Evolutionary conservation across 768 basidiomycete species (phyloP).

Genomic region (Macrolepiota dolichaula): DNA sequence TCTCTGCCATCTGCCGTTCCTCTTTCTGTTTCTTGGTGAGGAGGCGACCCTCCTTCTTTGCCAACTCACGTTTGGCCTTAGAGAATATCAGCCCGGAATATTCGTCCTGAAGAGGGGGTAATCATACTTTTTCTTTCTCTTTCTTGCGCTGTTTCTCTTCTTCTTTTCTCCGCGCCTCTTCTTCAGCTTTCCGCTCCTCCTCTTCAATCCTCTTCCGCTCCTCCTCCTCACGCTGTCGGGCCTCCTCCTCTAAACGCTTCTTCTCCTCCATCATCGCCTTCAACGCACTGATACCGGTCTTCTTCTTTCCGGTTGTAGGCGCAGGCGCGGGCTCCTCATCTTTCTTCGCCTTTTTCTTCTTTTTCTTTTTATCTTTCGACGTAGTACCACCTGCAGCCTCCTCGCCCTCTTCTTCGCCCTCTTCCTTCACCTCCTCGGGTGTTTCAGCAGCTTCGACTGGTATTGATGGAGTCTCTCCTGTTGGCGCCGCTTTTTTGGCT

Average conservation of each 20-base stretch:
- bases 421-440: constrained; percentile 20
- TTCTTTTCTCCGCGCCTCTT: constrained; percentile 74
- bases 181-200: constrained; percentile 75
- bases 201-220: constrained; percentile 81
- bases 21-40: constrained; percentile 98
- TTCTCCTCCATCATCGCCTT: constrained; percentile 93
- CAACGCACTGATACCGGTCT: constrained; percentile 76
- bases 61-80: constrained; percentile 83
- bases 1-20: constrained; percentile 86
- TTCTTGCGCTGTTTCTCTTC: constrained; percentile 83
- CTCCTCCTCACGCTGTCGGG: constrained; percentile 66
- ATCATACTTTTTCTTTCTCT: constrained; percentile 80
- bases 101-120: constrained; percentile 4
- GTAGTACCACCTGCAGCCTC: constrained; percentile 40
- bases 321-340: constrained; percentile 50
- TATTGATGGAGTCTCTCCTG: constrained; percentile 20
- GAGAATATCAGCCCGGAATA: constrained; percentile 3
- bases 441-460: constrained; percentile 22
- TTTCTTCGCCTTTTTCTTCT: constrained; percentile 79
- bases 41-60: constrained; percentile 90
- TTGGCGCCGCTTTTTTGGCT: constrained; percentile 61
- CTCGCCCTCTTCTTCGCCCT: constrained; percentile 64
- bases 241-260: constrained; percentile 86
- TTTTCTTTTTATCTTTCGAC: constrained; percentile 70
- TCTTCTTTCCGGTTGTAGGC: constrained; percentile 58